Evolutionary conservation across 805 yeast genomes (phyloP).

Genomic region (Kurtzmaniella fragi): DNA sequence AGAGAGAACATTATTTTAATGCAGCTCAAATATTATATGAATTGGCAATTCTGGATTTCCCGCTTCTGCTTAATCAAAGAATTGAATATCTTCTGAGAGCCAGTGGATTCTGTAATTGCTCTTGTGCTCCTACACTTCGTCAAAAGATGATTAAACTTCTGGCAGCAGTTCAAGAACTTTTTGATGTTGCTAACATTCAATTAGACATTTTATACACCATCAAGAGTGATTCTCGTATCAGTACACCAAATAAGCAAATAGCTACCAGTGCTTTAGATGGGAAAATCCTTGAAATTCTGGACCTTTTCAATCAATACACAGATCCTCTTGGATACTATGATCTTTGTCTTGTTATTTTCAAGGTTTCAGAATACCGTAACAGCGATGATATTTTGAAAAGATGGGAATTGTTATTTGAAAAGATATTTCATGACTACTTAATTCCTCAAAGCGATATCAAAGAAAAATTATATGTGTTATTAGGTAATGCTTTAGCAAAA

Average conservation of each 20-base stretch:
- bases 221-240: conserved; percentile 46
- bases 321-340: conserved; percentile 86
- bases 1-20: conserved; percentile 66
- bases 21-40: conserved; percentile 78
- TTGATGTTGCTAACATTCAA: conserved; percentile 85
- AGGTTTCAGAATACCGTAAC: conserved; percentile 80
- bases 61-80: conserved; percentile 62
- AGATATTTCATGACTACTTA: conserved; percentile 31
- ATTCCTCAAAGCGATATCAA: conserved; percentile 12
- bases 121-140: conserved; percentile 68
- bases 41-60: conserved; percentile 70
- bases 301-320: conserved; percentile 78
- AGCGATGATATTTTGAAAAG: conserved; percentile 75
- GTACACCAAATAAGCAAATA: conserved; percentile 43
- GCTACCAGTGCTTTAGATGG: conserved; percentile 54
- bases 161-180: conserved; percentile 65
- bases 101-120: conserved; percentile 85
- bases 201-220: conserved; percentile 53
- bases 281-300: conserved; percentile 65
- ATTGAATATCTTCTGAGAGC: conserved; percentile 89
- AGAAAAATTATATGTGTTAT: conserved; percentile 34
- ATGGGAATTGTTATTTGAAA: conserved; percentile 72
- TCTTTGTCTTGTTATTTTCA: conserved; percentile 70
- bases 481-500: conserved; percentile 35
- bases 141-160: conserved; percentile 73